Evolutionary conservation across 2,329 filamentous ascomycete species (phyloP).

Genomic region (Aureobasidium musti): DNA sequence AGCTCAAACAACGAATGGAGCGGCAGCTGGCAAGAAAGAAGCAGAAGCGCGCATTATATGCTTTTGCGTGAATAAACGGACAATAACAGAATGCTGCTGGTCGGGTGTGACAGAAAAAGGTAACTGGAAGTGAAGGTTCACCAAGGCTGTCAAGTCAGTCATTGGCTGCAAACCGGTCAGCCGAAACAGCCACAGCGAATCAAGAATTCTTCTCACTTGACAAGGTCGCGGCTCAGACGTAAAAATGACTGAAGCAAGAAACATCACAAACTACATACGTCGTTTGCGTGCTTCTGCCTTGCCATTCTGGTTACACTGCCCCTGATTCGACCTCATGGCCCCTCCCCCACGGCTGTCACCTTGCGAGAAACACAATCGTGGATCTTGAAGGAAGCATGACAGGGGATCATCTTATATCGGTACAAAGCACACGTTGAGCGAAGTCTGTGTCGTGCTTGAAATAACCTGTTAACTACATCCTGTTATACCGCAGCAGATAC

Average conservation of each 20-base stretch:
- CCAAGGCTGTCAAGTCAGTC: constrained; percentile 6
- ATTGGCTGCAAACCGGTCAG: constrained; percentile 8
- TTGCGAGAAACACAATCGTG: constrained; percentile 1
- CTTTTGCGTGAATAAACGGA: constrained; percentile 7
- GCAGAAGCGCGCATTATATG: constrained; percentile 2
- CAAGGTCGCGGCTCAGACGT: background rate
- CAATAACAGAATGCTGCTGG: constrained; percentile 13
- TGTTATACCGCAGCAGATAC: background rate
- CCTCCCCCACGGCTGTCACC: constrained; percentile 22
- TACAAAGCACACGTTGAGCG: background rate
- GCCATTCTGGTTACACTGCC: constrained; percentile 7
- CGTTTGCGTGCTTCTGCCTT: constrained; percentile 15
- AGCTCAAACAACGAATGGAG: constrained; percentile 15
- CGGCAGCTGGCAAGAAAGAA: background rate
- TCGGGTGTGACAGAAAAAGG: constrained; percentile 16
- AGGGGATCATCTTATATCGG: background rate
- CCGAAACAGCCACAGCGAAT: constrained; percentile 22
- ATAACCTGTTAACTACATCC: background rate
- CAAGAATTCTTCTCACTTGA: background rate
- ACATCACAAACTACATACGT: constrained; percentile 1
- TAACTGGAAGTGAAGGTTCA: background rate
- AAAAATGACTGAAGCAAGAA: constrained; percentile 11
- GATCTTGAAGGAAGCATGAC: background rate
- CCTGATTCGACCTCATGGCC: constrained; percentile 23
- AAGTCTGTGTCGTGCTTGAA: background rate